phyloP scores from a whole-genome alignment of 164 flowering plant species.

The Annona cherimola region DNA sequence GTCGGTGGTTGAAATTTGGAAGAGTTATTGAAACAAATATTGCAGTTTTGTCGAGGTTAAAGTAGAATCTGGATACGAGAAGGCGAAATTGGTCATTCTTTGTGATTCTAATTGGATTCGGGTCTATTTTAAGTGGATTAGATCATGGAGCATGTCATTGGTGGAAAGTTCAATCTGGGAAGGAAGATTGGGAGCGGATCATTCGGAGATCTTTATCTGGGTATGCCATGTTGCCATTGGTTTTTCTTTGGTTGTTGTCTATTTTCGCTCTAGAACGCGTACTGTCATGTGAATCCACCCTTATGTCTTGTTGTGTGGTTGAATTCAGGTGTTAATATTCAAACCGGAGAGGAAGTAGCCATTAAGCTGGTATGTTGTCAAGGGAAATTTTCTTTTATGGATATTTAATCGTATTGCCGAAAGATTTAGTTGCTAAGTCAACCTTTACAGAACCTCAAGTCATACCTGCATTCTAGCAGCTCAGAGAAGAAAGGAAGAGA shows the following conservation, averaged over 20 bases:
- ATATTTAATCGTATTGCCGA: background rate
- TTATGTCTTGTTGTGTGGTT: slow-evolving; percentile 11
- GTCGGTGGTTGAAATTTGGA: background rate
- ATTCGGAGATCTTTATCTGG: slow-evolving; percentile 68
- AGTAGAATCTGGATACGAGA: slow-evolving; percentile 7
- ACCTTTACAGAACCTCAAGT: too few species aligned
- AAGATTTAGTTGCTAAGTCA: background rate
- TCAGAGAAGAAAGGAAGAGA: too few species aligned
- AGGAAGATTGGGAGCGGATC: slow-evolving; percentile 80
- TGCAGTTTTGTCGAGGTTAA: background rate
- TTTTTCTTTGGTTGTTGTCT: background rate
- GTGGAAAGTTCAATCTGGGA: slow-evolving; percentile 65
- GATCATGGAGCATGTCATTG: slow-evolving; percentile 58
- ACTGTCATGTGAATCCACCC: background rate
- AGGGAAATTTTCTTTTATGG: background rate
- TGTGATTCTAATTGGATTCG: slow-evolving; percentile 2
- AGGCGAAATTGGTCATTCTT: background rate
- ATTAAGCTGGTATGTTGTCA: slow-evolving; percentile 38
- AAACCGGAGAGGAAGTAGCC: slow-evolving; percentile 78
- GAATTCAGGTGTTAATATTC: slow-evolving; percentile 52
- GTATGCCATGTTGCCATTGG: slow-evolving; percentile 19
- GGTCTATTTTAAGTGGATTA: slow-evolving; percentile 7
- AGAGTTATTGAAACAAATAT: background rate
- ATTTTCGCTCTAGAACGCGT: background rate
- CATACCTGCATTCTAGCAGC: too few species aligned